A percentile compares a stretch with the other conserved stretches of the same genome.
Evolutionary conservation across 2,329 filamentous ascomycete genomes (phyloP).

Genomic region (Fusarium multiceps): DNA sequence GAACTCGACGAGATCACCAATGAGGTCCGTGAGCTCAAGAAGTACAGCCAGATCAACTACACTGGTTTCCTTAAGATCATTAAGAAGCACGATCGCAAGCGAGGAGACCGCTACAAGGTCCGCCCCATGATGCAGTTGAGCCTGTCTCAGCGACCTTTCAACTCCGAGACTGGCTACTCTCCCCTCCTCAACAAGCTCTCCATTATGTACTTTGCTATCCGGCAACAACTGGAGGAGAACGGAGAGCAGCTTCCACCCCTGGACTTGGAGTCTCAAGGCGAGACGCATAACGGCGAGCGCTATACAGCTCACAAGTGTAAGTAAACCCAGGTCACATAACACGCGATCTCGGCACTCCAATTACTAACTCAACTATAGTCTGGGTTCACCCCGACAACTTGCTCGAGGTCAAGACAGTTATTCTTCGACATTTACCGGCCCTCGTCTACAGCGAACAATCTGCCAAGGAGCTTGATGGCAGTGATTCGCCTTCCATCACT

Average conservation of each 20-base stretch:
- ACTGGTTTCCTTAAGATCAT: constrained; percentile 97
- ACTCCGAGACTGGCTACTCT: constrained; percentile 89
- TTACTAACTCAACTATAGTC: constrained; percentile 60
- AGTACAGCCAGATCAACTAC: constrained; percentile 96
- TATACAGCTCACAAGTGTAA: constrained; percentile 90
- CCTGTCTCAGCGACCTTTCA: constrained; percentile 89
- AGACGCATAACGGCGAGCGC: constrained; percentile 73
- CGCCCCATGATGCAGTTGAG: constrained; percentile 92
- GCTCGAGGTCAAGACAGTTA: constrained; percentile 95
- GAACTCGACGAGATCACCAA: constrained; percentile 90
- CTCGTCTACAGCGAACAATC: constrained; percentile 92
- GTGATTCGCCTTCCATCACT: constrained; percentile 89
- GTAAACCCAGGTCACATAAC: constrained; percentile 43
- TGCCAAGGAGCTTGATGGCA: constrained; percentile 82
- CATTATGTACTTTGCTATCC: constrained; percentile 94
- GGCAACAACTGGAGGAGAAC: constrained; percentile 77
- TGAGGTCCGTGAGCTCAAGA: constrained; percentile 92
- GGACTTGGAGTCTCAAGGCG: constrained; percentile 64
- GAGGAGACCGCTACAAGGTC: constrained; percentile 86
- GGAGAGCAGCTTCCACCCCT: constrained; percentile 56
- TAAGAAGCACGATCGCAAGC: constrained; percentile 98
- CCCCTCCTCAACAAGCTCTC: constrained; percentile 91
- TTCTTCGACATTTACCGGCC: constrained; percentile 88
- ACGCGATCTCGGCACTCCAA: background rate
- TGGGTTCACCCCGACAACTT: constrained; percentile 98